phyloP scores from a whole-genome alignment of 1,284 basidiomycete species.

The Agroathelia rolfsii region DNA sequence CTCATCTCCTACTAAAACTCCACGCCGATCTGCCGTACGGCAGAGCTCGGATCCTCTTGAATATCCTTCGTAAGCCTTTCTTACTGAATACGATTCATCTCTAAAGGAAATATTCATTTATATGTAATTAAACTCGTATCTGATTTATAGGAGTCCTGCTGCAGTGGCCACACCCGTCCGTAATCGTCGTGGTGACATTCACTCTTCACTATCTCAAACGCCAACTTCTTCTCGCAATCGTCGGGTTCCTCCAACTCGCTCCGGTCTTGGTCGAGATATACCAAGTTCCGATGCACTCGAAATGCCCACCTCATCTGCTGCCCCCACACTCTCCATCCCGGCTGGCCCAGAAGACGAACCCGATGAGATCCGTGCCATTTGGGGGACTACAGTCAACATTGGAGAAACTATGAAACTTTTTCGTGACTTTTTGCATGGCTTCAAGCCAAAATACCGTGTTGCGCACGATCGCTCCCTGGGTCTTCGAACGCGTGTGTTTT shows the following conservation, averaged over 20 bases:
- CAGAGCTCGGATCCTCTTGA: constrained; percentile 52
- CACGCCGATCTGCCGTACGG: constrained; percentile 25
- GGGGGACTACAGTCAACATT: constrained; percentile 93
- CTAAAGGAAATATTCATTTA: too few relatives aligned
- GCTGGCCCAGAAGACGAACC: constrained; percentile 56
- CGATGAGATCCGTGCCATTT: constrained; percentile 82
- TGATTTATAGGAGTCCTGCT: constrained; percentile 23
- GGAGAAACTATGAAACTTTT: constrained; percentile 88
- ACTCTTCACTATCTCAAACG: constrained; percentile 61
- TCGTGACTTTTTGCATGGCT: constrained; percentile 81
- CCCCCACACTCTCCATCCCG: constrained; percentile 51
- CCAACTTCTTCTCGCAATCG: constrained; percentile 41
- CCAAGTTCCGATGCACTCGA: constrained; percentile 52
- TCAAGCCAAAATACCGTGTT: constrained; percentile 89
- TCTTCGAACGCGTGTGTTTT: constrained; percentile 42
- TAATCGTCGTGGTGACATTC: constrained; percentile 75
- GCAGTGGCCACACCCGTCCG: constrained; percentile 46
- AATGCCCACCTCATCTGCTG: constrained; percentile 54
- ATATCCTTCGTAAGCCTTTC: constrained; percentile 42
- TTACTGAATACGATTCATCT: too few relatives aligned
- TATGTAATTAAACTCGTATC: too few relatives aligned
- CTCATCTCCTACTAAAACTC: constrained; percentile 51
- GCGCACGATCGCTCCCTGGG: constrained; percentile 62
- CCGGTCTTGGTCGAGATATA: constrained; percentile 27
- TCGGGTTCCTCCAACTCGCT: constrained; percentile 16